These are phyloP conservation scores for Neovahlkampfia damariscottae DNA, from an alignment of 78 protist species.

Conservation along the genomic window DNA sequence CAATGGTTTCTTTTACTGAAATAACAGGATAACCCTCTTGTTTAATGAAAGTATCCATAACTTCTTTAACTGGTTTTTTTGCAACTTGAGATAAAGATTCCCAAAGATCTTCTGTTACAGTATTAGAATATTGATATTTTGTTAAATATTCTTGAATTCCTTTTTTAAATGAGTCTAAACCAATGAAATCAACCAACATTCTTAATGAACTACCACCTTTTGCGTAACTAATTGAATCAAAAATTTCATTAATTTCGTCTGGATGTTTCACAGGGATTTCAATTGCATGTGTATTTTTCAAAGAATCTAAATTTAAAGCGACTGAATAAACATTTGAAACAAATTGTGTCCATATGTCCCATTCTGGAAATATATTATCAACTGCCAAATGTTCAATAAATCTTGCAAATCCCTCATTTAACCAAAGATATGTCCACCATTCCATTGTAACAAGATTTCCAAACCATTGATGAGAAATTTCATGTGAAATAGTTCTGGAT, in stretches of 20 bases:
- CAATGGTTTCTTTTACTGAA: conserved; percentile 7
- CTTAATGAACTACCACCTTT: conserved; percentile 20
- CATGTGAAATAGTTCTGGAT: conserved; percentile 61
- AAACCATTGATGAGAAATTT: conserved; percentile 51
- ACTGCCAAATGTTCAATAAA: neutral
- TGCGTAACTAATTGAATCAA: conserved; percentile 31
- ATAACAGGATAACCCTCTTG: conserved; percentile 73
- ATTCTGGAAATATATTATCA: neutral
- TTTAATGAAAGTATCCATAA: conserved; percentile 62
- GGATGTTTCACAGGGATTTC: conserved; percentile 3
- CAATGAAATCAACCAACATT: neutral
- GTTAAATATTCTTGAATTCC: conserved; percentile 22
- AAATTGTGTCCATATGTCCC: neutral
- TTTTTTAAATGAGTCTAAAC: conserved; percentile 10
- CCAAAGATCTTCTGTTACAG: conserved; percentile 69
- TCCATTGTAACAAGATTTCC: conserved; percentile 44
- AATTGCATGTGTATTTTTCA: conserved; percentile 19
- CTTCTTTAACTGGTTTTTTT: conserved; percentile 27
- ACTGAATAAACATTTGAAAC: neutral
- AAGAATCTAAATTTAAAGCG: conserved; percentile 5
- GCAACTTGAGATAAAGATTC: conserved; percentile 29
- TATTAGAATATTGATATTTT: neutral
- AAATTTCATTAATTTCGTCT: neutral
- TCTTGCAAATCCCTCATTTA: conserved; percentile 62
- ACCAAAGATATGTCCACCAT: conserved; percentile 57